Conservation (phyloP, 192 early-diverging fungal species). For the Dispira parvispora region DNA sequence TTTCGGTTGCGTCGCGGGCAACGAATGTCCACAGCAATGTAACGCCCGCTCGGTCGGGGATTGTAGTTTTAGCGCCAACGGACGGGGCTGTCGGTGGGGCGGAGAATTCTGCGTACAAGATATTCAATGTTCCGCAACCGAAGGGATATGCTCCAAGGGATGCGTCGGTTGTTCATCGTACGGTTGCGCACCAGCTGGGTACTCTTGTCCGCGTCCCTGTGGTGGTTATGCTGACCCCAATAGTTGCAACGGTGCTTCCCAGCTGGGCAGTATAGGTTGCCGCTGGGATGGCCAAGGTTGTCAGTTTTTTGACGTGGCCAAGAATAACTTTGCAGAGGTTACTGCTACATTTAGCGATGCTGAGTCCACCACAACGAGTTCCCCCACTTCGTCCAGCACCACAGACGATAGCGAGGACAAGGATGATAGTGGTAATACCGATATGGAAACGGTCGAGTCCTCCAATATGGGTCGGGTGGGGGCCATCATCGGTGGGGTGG, state of each 20-base stretch:
- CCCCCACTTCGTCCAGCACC: not conserved
- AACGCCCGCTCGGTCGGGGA: constrained; percentile 1
- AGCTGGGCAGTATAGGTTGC: constrained; percentile 17
- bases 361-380: not conserved
- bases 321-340: not conserved
- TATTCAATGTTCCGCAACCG: constrained; percentile 13
- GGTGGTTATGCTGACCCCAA: constrained; percentile 1
- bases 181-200: constrained; percentile 17
- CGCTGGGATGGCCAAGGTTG: constrained; percentile 17
- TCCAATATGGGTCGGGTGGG: constrained; percentile 10
- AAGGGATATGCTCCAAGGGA: constrained; percentile 15
- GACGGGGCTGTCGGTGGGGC: constrained; percentile 19
- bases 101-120: constrained; percentile 18
- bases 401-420: not conserved
- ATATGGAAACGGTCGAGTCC: not conserved
- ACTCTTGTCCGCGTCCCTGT: constrained; percentile 19
- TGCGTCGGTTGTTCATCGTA: constrained; percentile 18
- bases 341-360: constrained; percentile 2
- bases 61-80: constrained; percentile 20
- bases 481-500: constrained; percentile 9
- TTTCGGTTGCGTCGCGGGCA: constrained; percentile 20
- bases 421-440: not conserved
- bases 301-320: constrained; percentile 15
- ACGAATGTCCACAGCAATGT: constrained; percentile 15
- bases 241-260: constrained; percentile 12